Conservation (phyloP, 2,329 filamentous ascomycete species). For the Ceratocystis papillata region DNA sequence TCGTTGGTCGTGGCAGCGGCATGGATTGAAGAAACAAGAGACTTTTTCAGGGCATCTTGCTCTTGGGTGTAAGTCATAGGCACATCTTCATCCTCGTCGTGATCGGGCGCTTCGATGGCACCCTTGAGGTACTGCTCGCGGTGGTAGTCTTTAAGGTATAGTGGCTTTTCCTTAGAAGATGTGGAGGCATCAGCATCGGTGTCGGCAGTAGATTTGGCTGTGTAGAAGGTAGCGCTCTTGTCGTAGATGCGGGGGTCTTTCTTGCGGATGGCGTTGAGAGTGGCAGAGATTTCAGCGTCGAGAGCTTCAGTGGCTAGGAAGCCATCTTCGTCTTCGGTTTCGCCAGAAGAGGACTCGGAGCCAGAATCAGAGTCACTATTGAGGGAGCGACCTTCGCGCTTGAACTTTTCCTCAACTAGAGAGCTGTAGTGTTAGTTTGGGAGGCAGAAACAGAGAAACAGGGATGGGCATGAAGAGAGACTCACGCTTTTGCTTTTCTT, state of each 20-base stretch:
- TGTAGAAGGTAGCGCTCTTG: constrained; percentile 65
- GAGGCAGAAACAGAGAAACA: neutral
- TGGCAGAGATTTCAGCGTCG: constrained; percentile 78
- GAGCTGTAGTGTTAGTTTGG: neutral
- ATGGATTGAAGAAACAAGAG: constrained; percentile 71
- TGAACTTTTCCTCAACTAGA: constrained; percentile 79
- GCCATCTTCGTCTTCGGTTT: constrained; percentile 82
- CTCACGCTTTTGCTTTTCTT: constrained; percentile 64
- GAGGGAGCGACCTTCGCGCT: constrained; percentile 48
- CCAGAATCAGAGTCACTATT: constrained; percentile 41
- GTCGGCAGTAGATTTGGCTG: constrained; percentile 46
- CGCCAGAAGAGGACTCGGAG: constrained; percentile 57
- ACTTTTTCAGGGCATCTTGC: constrained; percentile 69
- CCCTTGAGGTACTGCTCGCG: constrained; percentile 70
- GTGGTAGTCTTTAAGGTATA: constrained; percentile 84
- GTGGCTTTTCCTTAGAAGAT: constrained; percentile 65
- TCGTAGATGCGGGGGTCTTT: constrained; percentile 93
- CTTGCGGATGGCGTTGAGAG: constrained; percentile 72
- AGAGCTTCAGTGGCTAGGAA: constrained; percentile 76
- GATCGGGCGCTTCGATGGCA: constrained; percentile 41
- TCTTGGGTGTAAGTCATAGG: constrained; percentile 75
- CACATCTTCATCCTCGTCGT: constrained; percentile 32
- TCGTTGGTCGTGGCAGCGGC: constrained; percentile 37
- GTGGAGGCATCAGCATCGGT: constrained; percentile 30
- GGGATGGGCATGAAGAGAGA: constrained; percentile 22